A percentile compares a stretch with the other conserved stretches of the same genome.
Evolutionary conservation across 116 monocot genomes (phyloP).

Genomic region (Phalaenopsis hybrid): DNA sequence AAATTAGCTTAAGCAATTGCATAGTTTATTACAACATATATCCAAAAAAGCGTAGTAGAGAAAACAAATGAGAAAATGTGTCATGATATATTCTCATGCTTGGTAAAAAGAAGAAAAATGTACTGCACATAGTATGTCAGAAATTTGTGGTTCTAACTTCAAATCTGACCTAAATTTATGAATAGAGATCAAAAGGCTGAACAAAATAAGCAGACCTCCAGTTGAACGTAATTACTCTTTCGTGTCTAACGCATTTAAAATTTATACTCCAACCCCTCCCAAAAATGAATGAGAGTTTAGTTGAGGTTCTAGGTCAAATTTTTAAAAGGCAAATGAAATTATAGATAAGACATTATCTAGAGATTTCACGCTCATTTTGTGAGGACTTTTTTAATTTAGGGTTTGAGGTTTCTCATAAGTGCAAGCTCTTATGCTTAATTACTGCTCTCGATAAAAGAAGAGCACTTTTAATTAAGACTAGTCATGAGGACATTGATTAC

Average conservation of each 20-base stretch:
- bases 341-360: no score
- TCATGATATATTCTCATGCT: background rate
- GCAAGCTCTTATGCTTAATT: no score
- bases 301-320: background rate
- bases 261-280: background rate
- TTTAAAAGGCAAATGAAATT: no score
- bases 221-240: background rate
- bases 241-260: background rate
- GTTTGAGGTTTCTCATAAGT: no score
- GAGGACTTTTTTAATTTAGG: no score
- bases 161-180: background rate
- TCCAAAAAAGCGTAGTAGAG: background rate
- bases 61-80: background rate
- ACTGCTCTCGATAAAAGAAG: no score
- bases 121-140: background rate
- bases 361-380: no score
- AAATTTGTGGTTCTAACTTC: background rate
- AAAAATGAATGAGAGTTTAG: background rate
- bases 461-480: no score
- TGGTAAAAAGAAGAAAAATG: background rate
- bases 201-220: background rate
- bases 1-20: background rate
- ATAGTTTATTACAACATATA: background rate
- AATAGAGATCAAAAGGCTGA: background rate
- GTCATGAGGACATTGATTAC: no score